These are phyloP conservation scores for Alternaria arbusti DNA, from an alignment of 2,329 filamentous ascomycete genomes.

Conservation along the genomic window DNA sequence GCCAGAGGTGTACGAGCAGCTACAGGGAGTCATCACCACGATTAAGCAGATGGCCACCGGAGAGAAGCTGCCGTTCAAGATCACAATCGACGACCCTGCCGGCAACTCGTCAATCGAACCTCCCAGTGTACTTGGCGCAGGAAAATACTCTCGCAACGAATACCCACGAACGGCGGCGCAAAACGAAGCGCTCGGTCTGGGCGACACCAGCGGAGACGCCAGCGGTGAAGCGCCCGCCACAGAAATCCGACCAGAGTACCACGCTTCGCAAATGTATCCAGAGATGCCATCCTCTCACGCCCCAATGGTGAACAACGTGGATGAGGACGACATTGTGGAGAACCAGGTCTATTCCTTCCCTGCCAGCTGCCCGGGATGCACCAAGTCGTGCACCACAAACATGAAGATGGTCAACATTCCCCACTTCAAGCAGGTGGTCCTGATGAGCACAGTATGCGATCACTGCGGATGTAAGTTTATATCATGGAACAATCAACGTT, in stretches of 20 bases:
- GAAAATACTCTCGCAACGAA: conserved; percentile 87
- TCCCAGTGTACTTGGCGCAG: conserved; percentile 73
- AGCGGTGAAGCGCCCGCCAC: conserved; percentile 60
- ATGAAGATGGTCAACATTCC: conserved; percentile 99
- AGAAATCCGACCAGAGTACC: conserved; percentile 61
- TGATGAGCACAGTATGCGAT: conserved; percentile 94
- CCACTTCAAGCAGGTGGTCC: conserved; percentile 94
- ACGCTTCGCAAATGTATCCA: conserved; percentile 54
- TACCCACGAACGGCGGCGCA: conserved; percentile 84
- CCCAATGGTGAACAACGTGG: conserved; percentile 52
- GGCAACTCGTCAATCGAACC: conserved; percentile 98
- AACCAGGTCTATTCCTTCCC: conserved; percentile 94
- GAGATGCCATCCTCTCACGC: conserved; percentile 44
- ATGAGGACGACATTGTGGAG: conserved; percentile 78
- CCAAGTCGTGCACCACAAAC: conserved; percentile 83
- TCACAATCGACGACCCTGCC: conserved; percentile 87
- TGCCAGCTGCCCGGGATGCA: conserved; percentile 88
- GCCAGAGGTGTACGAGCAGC: conserved; percentile 79
- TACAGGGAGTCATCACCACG: conserved; percentile 76
- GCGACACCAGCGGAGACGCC: conserved; percentile 57
- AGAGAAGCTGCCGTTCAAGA: conserved; percentile 81
- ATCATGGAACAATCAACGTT: background rate
- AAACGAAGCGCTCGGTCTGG: conserved; percentile 83
- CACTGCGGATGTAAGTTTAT: conserved; percentile 72
- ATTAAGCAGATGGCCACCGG: conserved; percentile 79